These are phyloP conservation scores for Chloris gayana DNA, from an alignment of 176 grass and related monocot species.

Conservation along the genomic window DNA sequence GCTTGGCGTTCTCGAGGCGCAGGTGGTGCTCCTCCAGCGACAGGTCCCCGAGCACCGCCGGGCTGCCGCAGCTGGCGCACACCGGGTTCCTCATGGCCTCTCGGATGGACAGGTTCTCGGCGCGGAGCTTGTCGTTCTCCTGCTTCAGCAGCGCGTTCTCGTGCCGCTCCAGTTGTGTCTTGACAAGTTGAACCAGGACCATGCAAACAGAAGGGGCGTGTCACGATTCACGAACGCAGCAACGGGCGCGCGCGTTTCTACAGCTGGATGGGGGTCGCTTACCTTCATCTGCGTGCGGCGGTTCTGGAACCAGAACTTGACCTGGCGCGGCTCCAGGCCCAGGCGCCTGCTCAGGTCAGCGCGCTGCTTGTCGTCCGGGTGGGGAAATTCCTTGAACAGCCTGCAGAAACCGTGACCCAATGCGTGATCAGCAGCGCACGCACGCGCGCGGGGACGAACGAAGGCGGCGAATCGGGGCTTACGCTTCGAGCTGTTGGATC, in stretches of 20 bases:
- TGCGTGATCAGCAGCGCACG: neutral
- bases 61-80: constrained; percentile 60
- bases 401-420: constrained; percentile 26
- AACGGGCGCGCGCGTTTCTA: neutral
- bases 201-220: neutral
- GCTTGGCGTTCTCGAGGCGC: constrained; percentile 73
- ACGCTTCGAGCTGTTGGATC: constrained; percentile 89
- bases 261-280: neutral
- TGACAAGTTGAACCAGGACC: neutral
- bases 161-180: constrained; percentile 67
- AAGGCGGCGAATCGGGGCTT: neutral
- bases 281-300: constrained; percentile 85
- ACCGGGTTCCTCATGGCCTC: constrained; percentile 51
- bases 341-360: constrained; percentile 63
- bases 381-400: constrained; percentile 74
- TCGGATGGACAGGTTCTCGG: constrained; percentile 73
- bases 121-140: constrained; percentile 82
- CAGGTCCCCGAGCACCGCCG: constrained; percentile 46
- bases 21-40: constrained; percentile 74
- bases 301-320: constrained; percentile 99
- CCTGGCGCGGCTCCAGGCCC: constrained; percentile 62
- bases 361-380: constrained; percentile 79
- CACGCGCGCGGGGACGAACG: neutral
- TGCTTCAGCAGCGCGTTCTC: constrained; percentile 73
- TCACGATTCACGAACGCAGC: constrained; percentile 14